Conservation (phyloP, 768 basidiomycete species). For the Tricholoma sp. region DNA sequence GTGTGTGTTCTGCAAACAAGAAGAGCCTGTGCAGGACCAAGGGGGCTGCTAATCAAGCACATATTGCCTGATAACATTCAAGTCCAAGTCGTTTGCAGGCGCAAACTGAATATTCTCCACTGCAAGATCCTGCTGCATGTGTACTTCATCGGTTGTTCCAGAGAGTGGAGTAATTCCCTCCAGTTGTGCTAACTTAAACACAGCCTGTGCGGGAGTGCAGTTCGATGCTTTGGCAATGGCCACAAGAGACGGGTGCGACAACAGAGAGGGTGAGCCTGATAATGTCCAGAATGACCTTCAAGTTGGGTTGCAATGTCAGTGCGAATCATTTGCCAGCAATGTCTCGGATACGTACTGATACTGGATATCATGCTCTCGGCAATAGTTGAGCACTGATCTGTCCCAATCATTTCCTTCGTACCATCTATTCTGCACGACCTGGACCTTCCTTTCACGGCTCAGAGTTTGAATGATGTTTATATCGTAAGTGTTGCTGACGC, state of each 20-base stretch:
- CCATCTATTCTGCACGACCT: slow-evolving; percentile 85
- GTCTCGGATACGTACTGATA: slow-evolving; percentile 52
- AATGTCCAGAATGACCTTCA: slow-evolving; percentile 90
- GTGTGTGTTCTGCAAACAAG: too few species aligned
- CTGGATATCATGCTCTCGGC: slow-evolving; percentile 54
- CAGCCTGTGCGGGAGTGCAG: slow-evolving; percentile 58
- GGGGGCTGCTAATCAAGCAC: slow-evolving; percentile 8
- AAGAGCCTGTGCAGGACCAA: too few species aligned
- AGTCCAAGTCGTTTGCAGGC: slow-evolving; percentile 5
- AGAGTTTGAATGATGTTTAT: slow-evolving; percentile 48
- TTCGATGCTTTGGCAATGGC: slow-evolving; percentile 39
- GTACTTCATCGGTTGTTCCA: slow-evolving; percentile 63
- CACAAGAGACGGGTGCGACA: slow-evolving; percentile 42
- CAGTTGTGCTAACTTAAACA: slow-evolving; percentile 66
- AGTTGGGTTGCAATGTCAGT: neutral
- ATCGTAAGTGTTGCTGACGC: slow-evolving; percentile 78
- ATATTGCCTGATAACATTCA: slow-evolving; percentile 12
- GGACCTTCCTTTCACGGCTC: slow-evolving; percentile 48
- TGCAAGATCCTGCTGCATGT: slow-evolving; percentile 64
- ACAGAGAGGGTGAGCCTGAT: slow-evolving; percentile 64
- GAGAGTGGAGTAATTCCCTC: slow-evolving; percentile 68
- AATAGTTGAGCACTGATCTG: slow-evolving; percentile 56
- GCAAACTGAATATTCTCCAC: slow-evolving; percentile 22
- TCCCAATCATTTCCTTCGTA: slow-evolving; percentile 80
- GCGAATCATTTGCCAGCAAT: too few species aligned